These are phyloP conservation scores for Aspergillus ellipticus DNA, from an alignment of 495 filamentous ascomycete genomes.

Conservation along the genomic window DNA sequence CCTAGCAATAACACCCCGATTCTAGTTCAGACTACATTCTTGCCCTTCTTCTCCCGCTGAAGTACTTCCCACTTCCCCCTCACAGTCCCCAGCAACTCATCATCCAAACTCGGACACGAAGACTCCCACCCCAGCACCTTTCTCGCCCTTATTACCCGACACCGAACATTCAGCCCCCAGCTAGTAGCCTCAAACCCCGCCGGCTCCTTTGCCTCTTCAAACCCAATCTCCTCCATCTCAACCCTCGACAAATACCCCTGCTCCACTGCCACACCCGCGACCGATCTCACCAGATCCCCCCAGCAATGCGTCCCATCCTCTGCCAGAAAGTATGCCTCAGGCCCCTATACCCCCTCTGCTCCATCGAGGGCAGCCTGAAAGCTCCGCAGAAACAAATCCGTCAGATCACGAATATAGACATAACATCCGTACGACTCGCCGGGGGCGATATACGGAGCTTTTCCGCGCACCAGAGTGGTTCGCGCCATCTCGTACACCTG, in stretches of 20 bases:
- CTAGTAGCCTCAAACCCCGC: neutral
- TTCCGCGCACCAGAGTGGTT: conserved; percentile 46
- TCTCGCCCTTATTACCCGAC: conserved; percentile 10
- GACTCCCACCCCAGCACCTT: conserved; percentile 58
- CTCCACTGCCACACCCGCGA: conserved; percentile 51
- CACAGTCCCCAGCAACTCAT: conserved; percentile 23
- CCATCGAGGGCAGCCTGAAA: conserved; percentile 52
- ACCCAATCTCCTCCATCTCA: conserved; percentile 24
- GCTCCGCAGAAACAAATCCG: conserved; percentile 51
- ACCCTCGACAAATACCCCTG: conserved; percentile 52
- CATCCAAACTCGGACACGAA: conserved; percentile 26
- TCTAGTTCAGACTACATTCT: no score
- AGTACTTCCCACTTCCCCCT: conserved; percentile 1
- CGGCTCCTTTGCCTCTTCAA: neutral
- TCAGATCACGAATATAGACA: conserved; percentile 59
- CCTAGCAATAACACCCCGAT: no score
- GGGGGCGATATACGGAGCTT: conserved; percentile 49
- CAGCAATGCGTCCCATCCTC: conserved; percentile 58
- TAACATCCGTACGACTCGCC: conserved; percentile 58
- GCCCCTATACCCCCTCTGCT: conserved; percentile 53
- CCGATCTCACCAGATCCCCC: conserved; percentile 49
- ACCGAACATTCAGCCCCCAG: neutral
- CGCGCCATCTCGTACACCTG: conserved; percentile 53
- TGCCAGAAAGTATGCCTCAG: conserved; percentile 59
- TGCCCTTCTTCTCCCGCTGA: neutral